Evolutionary conservation across 345 rosid species (phyloP).

Genomic region (Lenwebbia sp.): DNA sequence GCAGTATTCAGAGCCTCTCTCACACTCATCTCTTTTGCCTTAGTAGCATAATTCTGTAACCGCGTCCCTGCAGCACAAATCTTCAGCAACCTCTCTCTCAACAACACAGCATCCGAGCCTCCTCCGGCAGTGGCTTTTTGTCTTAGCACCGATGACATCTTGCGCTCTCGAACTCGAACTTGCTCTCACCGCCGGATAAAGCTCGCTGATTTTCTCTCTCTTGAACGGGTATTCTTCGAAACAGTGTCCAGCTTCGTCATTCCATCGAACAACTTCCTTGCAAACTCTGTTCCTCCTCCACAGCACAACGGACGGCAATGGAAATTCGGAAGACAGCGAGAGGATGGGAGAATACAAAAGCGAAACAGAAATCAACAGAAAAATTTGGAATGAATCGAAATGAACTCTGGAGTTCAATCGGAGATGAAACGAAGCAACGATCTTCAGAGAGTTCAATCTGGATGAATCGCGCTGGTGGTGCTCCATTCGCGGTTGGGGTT

Average conservation of each 20-base stretch:
- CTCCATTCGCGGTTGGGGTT: no score
- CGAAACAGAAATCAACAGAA: not conserved
- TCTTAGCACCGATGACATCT: accelerated
- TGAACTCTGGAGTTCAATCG: not conserved
- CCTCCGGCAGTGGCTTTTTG: not conserved
- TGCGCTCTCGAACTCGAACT: not conserved
- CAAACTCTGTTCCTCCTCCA: not conserved
- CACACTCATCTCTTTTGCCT: not conserved
- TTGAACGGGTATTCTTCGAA: not conserved
- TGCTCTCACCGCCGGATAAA: no score
- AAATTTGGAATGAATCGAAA: not conserved
- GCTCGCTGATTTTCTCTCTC: no score
- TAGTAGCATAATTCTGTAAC: not conserved
- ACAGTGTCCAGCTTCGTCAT: not conserved
- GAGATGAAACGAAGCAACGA: no score
- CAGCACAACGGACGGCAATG: not conserved
- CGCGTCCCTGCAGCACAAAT: accelerated
- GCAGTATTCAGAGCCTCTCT: not conserved
- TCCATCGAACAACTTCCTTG: not conserved
- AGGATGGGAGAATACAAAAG: not conserved
- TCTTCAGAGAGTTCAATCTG: no score
- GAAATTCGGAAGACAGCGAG: not conserved
- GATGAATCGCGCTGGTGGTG: no score
- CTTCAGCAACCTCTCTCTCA: not conserved
- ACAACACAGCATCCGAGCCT: not conserved